A percentile compares a stretch with the other conserved stretches of the same genome.
These are phyloP conservation scores for Leccinum imitatum DNA, from an alignment of 768 basidiomycete genomes.

Conservation along the genomic window DNA sequence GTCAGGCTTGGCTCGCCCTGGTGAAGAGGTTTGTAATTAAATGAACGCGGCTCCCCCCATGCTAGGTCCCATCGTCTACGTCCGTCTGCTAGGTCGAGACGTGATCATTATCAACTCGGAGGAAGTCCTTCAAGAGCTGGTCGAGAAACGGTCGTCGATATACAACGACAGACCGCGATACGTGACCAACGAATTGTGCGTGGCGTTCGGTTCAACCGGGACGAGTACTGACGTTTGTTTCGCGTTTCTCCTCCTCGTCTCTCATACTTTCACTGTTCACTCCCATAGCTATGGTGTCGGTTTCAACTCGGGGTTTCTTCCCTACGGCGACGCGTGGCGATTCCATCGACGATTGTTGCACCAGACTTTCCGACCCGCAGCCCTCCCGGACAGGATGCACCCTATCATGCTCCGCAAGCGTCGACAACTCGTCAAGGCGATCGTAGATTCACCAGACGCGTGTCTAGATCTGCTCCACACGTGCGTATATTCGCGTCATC, in stretches of 20 bases:
- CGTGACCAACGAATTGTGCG: conserved; percentile 12
- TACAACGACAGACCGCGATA: conserved; percentile 17
- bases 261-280: too few species aligned
- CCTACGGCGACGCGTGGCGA: background rate
- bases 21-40: background rate
- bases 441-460: conserved; percentile 1
- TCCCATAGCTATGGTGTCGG: conserved; percentile 11
- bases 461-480: conserved; percentile 4
- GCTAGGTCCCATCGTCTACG: conserved; percentile 1
- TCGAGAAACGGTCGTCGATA: conserved; percentile 18
- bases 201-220: background rate
- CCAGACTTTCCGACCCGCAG: conserved; percentile 11
- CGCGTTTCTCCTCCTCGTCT: background rate
- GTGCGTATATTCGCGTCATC: conserved; percentile 3
- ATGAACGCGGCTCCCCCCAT: background rate
- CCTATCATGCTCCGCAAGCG: conserved; percentile 13
- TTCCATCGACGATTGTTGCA: conserved; percentile 17
- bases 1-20: background rate
- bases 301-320: conserved; percentile 12
- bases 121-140: conserved; percentile 10
- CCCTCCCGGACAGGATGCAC: conserved; percentile 2
- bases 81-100: conserved; percentile 3
- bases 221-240: background rate
- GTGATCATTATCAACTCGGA: conserved; percentile 16
- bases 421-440: conserved; percentile 5